phyloP scores from a whole-genome alignment of 805 yeast species.

The Candida nitratophila region DNA sequence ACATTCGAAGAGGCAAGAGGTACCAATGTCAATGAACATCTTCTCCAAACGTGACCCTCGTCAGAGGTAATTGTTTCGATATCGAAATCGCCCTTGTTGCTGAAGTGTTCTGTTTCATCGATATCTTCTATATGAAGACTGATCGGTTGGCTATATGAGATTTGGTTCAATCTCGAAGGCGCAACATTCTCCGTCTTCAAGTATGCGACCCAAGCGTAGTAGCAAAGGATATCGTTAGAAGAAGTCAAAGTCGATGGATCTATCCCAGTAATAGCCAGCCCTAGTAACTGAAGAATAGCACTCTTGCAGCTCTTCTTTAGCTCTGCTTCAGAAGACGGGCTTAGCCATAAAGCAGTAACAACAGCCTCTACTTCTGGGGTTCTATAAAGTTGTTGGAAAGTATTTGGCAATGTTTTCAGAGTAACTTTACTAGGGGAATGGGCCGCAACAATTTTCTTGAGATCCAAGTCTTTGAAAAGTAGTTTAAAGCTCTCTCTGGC shows the following conservation, averaged over 20 bases:
- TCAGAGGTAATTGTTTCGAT: slow-evolving; percentile 8
- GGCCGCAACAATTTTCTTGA: neutral
- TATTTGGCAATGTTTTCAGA: neutral
- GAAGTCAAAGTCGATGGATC: neutral
- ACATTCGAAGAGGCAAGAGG: slow-evolving; percentile 29
- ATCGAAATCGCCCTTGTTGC: slow-evolving; percentile 1
- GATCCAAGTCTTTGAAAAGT: neutral
- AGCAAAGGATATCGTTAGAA: neutral
- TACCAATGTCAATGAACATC: slow-evolving; percentile 30
- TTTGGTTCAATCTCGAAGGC: neutral
- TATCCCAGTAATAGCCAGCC: neutral
- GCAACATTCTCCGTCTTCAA: neutral
- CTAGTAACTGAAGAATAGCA: neutral
- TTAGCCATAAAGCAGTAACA: neutral
- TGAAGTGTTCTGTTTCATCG: slow-evolving; percentile 9
- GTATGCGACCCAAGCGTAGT: neutral
- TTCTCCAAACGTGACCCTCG: slow-evolving; percentile 28
- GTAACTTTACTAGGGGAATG: neutral
- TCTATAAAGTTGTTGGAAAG: neutral
- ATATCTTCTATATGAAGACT: slow-evolving; percentile 7
- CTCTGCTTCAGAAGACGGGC: neutral
- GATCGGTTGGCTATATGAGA: neutral
- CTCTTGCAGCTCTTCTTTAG: neutral
- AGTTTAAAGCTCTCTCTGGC: neutral
- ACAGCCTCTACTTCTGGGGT: neutral